Conservation (phyloP, 2,329 filamentous ascomycete genomes). For the Trichoderma afroharzianum region DNA sequence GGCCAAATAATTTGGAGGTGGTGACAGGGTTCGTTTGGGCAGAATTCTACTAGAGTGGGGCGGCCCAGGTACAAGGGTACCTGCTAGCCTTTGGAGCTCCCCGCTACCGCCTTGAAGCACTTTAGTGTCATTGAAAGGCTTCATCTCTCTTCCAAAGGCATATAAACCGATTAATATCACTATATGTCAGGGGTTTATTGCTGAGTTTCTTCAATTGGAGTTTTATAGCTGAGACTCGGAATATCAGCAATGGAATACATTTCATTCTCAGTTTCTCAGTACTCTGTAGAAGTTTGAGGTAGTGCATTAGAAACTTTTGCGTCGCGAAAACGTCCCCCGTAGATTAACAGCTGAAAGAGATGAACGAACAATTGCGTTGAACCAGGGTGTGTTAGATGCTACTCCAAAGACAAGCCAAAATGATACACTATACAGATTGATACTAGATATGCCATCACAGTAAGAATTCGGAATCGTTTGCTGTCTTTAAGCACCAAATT, state of each 20-base stretch:
- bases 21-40: constrained; percentile 4
- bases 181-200: neutral
- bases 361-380: neutral
- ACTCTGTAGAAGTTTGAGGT: neutral
- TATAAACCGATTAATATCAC: no score
- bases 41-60: neutral
- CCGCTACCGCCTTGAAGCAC: neutral
- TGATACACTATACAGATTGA: neutral
- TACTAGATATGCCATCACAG: neutral
- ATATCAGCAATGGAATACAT: neutral
- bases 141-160: neutral
- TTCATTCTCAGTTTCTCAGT: neutral
- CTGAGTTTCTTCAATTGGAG: neutral
- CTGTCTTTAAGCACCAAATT: neutral
- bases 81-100: neutral
- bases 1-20: neutral
- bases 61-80: neutral
- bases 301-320: neutral
- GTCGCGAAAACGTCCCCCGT: neutral
- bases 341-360: neutral
- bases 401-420: neutral
- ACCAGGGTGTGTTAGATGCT: neutral
- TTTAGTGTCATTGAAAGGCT: neutral
- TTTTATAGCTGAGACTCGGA: neutral
- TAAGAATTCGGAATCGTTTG: neutral